Conservation (phyloP, 2,329 filamentous ascomycete genomes). For the Chaetomium strumarium region DNA sequence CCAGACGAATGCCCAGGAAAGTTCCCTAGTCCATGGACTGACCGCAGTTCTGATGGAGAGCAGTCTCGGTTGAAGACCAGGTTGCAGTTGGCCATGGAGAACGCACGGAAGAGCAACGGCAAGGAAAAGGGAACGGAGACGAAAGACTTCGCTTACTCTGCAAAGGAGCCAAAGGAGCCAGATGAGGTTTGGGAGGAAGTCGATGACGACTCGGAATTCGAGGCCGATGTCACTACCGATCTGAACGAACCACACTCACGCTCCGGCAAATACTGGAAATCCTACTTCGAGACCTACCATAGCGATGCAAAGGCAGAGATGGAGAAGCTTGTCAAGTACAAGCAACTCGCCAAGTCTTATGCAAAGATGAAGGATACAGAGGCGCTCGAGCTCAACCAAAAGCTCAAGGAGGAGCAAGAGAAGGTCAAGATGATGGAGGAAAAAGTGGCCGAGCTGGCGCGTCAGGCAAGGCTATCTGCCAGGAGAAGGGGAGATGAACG, state of each 20-base stretch:
- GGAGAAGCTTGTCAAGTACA: conserved; percentile 72
- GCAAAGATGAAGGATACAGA: conserved; percentile 72
- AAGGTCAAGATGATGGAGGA: conserved; percentile 60
- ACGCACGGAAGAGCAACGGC: conserved; percentile 31
- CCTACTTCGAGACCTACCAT: conserved; percentile 68
- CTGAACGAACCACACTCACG: conserved; percentile 68
- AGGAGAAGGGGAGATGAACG: conserved; percentile 37
- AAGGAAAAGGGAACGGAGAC: conserved; percentile 11
- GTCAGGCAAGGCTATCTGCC: conserved; percentile 43
- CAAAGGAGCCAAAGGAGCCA: conserved; percentile 33
- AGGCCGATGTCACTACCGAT: conserved; percentile 62
- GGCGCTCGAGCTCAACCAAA: conserved; percentile 58
- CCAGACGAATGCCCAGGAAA: conserved; percentile 29
- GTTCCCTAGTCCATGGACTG: conserved; percentile 27
- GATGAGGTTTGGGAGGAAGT: conserved; percentile 52
- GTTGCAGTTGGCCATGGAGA: conserved; percentile 43
- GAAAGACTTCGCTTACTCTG: conserved; percentile 10
- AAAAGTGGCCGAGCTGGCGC: conserved; percentile 54
- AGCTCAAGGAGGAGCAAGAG: conserved; percentile 62
- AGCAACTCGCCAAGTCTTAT: conserved; percentile 72
- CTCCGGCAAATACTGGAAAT: conserved; percentile 76
- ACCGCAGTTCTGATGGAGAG: conserved; percentile 17
- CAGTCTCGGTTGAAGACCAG: conserved; percentile 35
- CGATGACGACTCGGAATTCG: conserved; percentile 38
- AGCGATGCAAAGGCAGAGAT: conserved; percentile 66